phyloP scores from a whole-genome alignment of 2,329 filamentous ascomycete genomes.

The Drechslera avenae region DNA sequence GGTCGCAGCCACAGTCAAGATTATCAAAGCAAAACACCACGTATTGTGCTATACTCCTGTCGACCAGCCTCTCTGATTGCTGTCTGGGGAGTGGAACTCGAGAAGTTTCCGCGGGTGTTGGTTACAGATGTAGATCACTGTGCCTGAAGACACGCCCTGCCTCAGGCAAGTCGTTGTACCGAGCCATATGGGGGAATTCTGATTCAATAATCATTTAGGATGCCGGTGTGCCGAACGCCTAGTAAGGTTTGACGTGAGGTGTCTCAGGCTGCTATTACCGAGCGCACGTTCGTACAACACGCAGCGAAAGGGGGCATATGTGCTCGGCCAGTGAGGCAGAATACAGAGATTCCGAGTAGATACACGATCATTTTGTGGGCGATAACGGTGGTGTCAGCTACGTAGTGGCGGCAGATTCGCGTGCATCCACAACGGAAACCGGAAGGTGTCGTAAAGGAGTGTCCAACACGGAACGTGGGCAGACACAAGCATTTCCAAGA shows the following conservation, averaged over 20 bases:
- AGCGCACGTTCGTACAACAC: conserved; percentile 5
- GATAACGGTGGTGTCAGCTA: no score
- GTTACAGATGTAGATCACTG: conserved; percentile 17
- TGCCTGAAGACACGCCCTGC: conserved; percentile 12
- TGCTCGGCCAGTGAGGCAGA: background rate
- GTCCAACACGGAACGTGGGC: background rate
- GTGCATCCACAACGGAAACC: conserved; percentile 4
- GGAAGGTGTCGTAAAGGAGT: background rate
- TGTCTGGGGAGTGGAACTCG: conserved; percentile 8
- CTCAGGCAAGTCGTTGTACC: conserved; percentile 11
- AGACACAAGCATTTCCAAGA: background rate
- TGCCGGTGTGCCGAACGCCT: conserved; percentile 4
- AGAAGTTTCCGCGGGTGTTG: conserved; percentile 5
- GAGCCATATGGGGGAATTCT: conserved; percentile 6
- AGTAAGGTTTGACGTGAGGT: conserved; percentile 11
- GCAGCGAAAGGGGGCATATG: conserved; percentile 11
- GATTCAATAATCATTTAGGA: conserved; percentile 7
- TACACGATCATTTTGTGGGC: background rate
- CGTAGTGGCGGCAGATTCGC: no score
- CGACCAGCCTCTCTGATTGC: background rate
- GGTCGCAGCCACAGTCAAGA: background rate
- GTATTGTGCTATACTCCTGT: background rate
- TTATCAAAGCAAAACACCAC: background rate
- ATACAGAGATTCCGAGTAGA: background rate
- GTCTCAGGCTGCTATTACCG: conserved; percentile 19